Percentiles rank a stretch among this genome's conserved stretches.
Evolutionary conservation across 2,329 filamentous ascomycete genomes (phyloP).

Genomic region (Alternaria incomplexa): DNA sequence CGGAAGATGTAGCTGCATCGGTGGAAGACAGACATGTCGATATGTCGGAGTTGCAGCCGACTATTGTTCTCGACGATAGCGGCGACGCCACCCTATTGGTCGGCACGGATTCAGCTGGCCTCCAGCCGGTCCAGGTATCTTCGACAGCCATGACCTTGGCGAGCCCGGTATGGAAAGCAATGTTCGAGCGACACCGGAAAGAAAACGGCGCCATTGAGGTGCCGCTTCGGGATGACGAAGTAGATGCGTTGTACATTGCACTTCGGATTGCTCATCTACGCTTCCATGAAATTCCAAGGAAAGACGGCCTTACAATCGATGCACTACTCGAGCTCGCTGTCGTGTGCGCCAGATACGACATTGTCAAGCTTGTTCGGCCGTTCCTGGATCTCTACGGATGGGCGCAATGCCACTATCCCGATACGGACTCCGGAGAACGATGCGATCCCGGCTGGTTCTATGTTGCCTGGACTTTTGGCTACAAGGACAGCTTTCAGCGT

Average conservation of each 20-base stretch:
- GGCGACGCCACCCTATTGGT: constrained; percentile 14
- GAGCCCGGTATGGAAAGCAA: constrained; percentile 28
- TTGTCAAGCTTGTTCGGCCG: constrained; percentile 30
- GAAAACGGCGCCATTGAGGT: constrained; percentile 27
- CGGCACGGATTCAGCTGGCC: constrained; percentile 5
- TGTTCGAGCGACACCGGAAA: constrained; percentile 18
- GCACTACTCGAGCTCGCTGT: constrained; percentile 32
- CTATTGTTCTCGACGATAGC: constrained; percentile 10
- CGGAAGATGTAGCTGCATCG: constrained; percentile 1
- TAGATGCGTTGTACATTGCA: constrained; percentile 9
- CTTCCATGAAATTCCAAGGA: constrained; percentile 9
- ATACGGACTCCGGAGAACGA: not conserved
- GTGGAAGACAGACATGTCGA: constrained; percentile 1
- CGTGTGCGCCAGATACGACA: constrained; percentile 41
- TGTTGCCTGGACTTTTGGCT: constrained; percentile 24
- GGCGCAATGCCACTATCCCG: constrained; percentile 9
- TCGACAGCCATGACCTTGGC: constrained; percentile 17
- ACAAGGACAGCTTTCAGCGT: constrained; percentile 14
- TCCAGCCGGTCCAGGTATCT: constrained; percentile 19
- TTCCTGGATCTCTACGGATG: constrained; percentile 20
- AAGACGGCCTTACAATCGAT: constrained; percentile 19
- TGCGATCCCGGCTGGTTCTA: constrained; percentile 17
- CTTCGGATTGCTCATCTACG: constrained; percentile 11
- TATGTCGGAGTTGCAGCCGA: constrained; percentile 6
- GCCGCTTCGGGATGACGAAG: constrained; percentile 20